Base-by-base conservation (phyloP, 1,139 yeast species). In the Geotrichum klebahnii region DNA sequence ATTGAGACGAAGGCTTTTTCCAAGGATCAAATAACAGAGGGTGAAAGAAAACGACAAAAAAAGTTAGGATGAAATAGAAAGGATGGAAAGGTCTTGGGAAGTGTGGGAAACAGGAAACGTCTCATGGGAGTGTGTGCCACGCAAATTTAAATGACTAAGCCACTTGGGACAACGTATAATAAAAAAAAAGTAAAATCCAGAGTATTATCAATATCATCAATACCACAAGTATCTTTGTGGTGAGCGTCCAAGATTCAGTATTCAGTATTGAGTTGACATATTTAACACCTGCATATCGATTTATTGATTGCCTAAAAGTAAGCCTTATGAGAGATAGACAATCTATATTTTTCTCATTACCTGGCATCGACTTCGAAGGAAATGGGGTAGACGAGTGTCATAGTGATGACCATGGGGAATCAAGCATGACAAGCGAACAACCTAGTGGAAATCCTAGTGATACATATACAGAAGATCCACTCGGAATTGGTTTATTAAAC, bases 401-500 rank as follows among this genome's bases (percentile, higher is more conserved):
- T 22, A 22, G 8, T 2, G 23, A 36, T 4, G 16, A 22, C 22
- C 23, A 3, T 10, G 19, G 8, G 17, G 17, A 12, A n/a, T 28
- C 24, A 10, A 22, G 3, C 20, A 2, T 26, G 12, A 14, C 22
- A 17, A 8, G 22, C n/a, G 38, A 35, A 17, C 17, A 8, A 16
- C 5, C 29, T 22, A 31, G 14, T 5, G 28, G 29, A 16, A 31
- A 12, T 35, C 26, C 8, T 19, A 31, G 19, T 6, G 44, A 41
- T 22, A 37, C 6, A 12, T 23, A 38, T 33, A 5, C 34, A 6
- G 48, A 43, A 10, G 53, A 50, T 22, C 37, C 53, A 12, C 45
- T 50, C 3, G 50, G 53, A 10, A 46, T 50, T 14, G 29, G 48
- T 19, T 34, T 16, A 20, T 36, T 51, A 10, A 40, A 29, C 29